These are phyloP conservation scores for Colletotrichum acutatum DNA, from an alignment of 2,329 filamentous ascomycete genomes.

Conservation along the genomic window DNA sequence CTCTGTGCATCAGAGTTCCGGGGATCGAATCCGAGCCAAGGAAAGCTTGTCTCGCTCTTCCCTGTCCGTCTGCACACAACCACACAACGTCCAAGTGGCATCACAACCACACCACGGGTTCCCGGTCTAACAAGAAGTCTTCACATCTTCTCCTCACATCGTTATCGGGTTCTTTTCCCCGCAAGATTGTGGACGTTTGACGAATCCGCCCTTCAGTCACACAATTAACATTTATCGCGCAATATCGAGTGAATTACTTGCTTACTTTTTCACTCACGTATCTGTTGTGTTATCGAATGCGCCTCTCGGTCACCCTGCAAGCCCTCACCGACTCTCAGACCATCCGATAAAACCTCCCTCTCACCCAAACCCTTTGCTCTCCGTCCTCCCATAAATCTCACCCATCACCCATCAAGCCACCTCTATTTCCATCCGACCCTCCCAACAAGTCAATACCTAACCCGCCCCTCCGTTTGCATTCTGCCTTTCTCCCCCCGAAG, in stretches of 20 bases:
- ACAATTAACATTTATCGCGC: neutral
- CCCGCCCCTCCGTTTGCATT: neutral
- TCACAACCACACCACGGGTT: neutral
- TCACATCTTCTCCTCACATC: neutral
- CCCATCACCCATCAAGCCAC: conserved; percentile 5
- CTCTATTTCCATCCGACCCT: neutral
- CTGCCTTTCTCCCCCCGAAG: neutral
- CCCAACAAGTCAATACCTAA: neutral
- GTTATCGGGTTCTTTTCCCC: neutral
- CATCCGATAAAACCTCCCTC: conserved; percentile 5
- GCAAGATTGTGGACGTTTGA: neutral
- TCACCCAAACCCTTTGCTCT: conserved; percentile 1
- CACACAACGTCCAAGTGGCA: conserved; percentile 22
- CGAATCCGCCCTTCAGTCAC: neutral
- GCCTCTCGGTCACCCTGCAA: neutral
- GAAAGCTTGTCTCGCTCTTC: conserved; percentile 15
- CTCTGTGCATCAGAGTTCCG: conserved; percentile 12
- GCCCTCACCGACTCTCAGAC: conserved; percentile 19
- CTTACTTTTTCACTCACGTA: neutral
- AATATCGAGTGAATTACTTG: neutral
- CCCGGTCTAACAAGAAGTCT: neutral
- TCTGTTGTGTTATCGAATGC: neutral
- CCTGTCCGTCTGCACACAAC: conserved; percentile 14
- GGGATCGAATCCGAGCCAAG: conserved; percentile 15
- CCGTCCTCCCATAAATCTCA: neutral